These are phyloP conservation scores for Ustilago loliicola DNA, from an alignment of 1,284 basidiomycete species.

Conservation along the genomic window DNA sequence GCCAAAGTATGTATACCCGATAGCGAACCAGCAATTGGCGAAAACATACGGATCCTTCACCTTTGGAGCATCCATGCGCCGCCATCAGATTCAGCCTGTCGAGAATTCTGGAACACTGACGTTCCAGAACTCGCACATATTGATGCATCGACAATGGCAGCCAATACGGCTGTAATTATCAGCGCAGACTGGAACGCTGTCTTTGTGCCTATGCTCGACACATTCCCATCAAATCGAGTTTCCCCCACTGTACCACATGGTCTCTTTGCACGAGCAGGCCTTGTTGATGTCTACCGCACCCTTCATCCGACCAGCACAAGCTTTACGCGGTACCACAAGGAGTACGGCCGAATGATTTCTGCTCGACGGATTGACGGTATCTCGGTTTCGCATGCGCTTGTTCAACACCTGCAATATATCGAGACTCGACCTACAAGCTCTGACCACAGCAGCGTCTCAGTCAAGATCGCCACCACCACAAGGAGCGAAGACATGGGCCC, in stretches of 20 bases:
- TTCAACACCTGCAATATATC: background rate
- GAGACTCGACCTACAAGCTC: background rate
- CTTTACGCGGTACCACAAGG: background rate
- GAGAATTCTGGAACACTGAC: background rate
- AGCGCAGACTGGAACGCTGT: background rate
- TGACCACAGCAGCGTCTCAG: background rate
- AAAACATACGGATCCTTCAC: background rate
- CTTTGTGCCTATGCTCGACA: background rate
- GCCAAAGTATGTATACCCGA: background rate
- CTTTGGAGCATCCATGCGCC: background rate
- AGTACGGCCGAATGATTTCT: background rate
- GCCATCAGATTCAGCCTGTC: background rate
- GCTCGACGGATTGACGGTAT: background rate
- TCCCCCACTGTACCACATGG: no score
- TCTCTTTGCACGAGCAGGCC: background rate
- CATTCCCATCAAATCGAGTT: background rate
- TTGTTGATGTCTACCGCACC: background rate
- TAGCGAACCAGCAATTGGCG: background rate
- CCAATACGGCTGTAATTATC: background rate
- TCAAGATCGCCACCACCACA: background rate
- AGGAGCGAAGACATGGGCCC: background rate
- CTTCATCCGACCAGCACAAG: background rate
- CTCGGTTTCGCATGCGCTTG: background rate
- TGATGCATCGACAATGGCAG: background rate
- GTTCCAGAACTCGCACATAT: background rate